Conservation (phyloP, 768 basidiomycete species). For the Rhodotorula paludigena region DNA sequence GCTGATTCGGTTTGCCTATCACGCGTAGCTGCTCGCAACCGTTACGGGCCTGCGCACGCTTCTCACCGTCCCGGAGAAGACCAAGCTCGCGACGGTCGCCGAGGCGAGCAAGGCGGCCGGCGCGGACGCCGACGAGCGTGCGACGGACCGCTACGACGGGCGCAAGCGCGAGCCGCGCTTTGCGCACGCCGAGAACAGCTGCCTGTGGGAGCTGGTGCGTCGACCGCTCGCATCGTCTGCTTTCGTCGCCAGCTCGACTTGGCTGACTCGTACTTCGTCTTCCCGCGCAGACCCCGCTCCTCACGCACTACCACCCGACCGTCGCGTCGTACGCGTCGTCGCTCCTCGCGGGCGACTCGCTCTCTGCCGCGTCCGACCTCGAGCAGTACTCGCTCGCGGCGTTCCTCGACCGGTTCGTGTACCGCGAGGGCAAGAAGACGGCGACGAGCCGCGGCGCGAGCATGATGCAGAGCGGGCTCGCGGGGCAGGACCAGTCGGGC, state of each 20-base stretch:
- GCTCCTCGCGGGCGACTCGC: slow-evolving; percentile 63
- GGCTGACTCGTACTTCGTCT: not conserved
- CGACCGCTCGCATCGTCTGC: not conserved
- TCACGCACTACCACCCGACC: slow-evolving; percentile 84
- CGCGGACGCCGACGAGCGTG: slow-evolving; percentile 3
- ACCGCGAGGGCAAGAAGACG: slow-evolving; percentile 85
- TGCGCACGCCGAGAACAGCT: slow-evolving; percentile 69
- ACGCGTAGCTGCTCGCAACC: slow-evolving; percentile 54
- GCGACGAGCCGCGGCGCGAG: slow-evolving; percentile 66
- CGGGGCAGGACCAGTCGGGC: slow-evolving; percentile 57
- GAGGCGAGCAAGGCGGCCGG: not conserved
- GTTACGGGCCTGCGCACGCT: slow-evolving; percentile 54
- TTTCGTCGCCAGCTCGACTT: not conserved
- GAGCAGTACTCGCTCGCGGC: slow-evolving; percentile 86
- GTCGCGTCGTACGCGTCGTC: slow-evolving; percentile 79
- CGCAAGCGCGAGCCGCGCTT: slow-evolving; percentile 84
- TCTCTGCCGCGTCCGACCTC: slow-evolving; percentile 81
- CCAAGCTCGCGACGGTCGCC: slow-evolving; percentile 39
- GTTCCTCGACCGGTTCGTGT: slow-evolving; percentile 95
- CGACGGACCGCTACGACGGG: slow-evolving; percentile 62
- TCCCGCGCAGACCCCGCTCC: slow-evolving; percentile 61
- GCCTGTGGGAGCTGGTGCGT: slow-evolving; percentile 84
- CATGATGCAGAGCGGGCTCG: slow-evolving; percentile 91
- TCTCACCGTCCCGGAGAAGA: slow-evolving; percentile 47
- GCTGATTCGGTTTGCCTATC: not conserved